Evolutionary conservation across 2,329 filamentous ascomycete genomes (phyloP).

Genomic region (Alternaria sp.): DNA sequence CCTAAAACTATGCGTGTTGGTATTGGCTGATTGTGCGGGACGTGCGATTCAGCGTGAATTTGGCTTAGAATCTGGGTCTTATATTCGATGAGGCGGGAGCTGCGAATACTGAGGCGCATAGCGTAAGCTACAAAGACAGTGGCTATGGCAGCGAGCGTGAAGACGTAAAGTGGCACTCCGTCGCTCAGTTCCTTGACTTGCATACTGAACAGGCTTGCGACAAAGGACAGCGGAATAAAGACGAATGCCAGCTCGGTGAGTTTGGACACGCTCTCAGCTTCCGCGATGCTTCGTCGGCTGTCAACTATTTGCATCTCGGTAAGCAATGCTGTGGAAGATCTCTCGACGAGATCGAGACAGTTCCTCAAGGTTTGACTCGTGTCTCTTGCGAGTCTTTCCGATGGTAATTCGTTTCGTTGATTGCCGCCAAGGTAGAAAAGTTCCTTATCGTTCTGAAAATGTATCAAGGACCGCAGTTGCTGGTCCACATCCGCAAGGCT

Average conservation of each 20-base stretch:
- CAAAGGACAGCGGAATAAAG: conserved; percentile 40
- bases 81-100: background rate
- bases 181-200: conserved; percentile 28
- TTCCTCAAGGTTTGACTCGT: background rate
- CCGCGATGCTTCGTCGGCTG: conserved; percentile 34
- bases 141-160: background rate
- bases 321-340: conserved; percentile 34
- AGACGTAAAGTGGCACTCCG: conserved; percentile 18
- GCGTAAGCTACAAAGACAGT: background rate
- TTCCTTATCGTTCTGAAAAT: background rate
- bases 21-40: background rate
- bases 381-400: background rate
- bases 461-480: background rate
- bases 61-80: background rate
- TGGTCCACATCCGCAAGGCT: background rate
- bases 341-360: background rate
- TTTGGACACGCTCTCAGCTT: conserved; percentile 39
- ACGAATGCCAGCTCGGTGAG: conserved; percentile 43
- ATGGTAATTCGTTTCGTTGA: background rate
- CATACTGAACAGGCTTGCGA: conserved; percentile 38
- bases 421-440: background rate
- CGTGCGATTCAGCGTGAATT: background rate
- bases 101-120: background rate
- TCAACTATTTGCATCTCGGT: conserved; percentile 45
- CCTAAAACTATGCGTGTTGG: background rate